phyloP scores from a whole-genome alignment of 805 yeast genomes.

The Candida mattraensis region DNA sequence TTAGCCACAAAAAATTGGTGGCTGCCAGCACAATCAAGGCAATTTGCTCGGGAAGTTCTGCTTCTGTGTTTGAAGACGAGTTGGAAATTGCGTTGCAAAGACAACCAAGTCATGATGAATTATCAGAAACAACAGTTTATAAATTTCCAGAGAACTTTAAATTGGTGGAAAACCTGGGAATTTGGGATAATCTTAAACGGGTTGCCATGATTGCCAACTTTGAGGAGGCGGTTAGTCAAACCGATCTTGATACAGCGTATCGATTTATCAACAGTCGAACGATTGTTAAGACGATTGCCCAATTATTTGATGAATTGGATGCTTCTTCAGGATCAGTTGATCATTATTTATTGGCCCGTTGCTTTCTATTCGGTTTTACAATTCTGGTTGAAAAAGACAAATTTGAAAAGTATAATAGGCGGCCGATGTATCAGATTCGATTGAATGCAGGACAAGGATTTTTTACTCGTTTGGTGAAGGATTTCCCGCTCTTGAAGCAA shows the following conservation, averaged over 20 bases:
- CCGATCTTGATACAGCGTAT: slow-evolving; percentile 14
- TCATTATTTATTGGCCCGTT: slow-evolving; percentile 12
- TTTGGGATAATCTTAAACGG: slow-evolving; percentile 13
- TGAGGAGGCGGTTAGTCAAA: slow-evolving; percentile 8
- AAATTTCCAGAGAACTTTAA: slow-evolving; percentile 8
- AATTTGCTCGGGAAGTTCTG: slow-evolving; percentile 13
- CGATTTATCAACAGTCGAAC: slow-evolving; percentile 15
- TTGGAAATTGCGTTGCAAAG: slow-evolving; percentile 1
- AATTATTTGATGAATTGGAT: slow-evolving; percentile 10
- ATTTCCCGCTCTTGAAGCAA: slow-evolving; percentile 16
- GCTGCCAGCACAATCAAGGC: slow-evolving; percentile 19
- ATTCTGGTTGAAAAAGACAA: slow-evolving; percentile 19
- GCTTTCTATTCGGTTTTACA: slow-evolving; percentile 18
- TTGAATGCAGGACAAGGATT: slow-evolving; percentile 9
- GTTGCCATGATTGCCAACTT: slow-evolving; percentile 13
- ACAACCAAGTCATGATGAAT: slow-evolving; percentile 1
- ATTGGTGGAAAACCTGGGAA: slow-evolving; percentile 1
- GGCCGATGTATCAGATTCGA: slow-evolving; percentile 16
- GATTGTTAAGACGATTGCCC: slow-evolving; percentile 9
- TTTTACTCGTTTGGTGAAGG: slow-evolving; percentile 10
- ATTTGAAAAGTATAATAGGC: slow-evolving; percentile 13
- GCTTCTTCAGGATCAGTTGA: slow-evolving; percentile 6
- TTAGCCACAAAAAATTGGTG: slow-evolving; percentile 18
- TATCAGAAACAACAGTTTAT: slow-evolving; percentile 1
- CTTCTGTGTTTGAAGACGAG: neutral